A percentile compares a stretch with the other conserved stretches of the same genome.
phyloP scores from a whole-genome alignment of 2,329 filamentous ascomycete genomes.

The Teratosphaeria nubilosa region DNA sequence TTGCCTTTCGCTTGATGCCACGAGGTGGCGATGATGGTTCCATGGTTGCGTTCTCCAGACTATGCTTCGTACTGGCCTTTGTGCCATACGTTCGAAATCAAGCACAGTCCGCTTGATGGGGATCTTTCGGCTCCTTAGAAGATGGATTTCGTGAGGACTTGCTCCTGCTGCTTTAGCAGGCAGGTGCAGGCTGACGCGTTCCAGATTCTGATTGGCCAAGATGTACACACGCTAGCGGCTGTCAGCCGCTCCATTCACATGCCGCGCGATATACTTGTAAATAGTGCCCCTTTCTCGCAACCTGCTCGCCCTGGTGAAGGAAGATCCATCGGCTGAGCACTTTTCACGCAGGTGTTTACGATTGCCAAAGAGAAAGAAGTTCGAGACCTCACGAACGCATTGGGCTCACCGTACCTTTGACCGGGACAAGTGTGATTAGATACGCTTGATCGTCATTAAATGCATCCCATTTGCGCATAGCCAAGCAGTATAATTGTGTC shows the following conservation, averaged over 20 bases:
- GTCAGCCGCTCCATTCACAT: neutral
- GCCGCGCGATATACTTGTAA: neutral
- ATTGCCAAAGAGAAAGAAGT: too few species aligned
- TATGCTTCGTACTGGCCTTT: too few species aligned
- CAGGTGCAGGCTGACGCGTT: neutral
- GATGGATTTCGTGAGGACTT: neutral
- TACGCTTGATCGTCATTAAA: too few species aligned
- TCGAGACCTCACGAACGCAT: too few species aligned
- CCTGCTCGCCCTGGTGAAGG: neutral
- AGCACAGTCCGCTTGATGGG: too few species aligned
- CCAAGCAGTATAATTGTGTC: too few species aligned
- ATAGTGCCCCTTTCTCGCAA: neutral
- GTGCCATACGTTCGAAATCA: too few species aligned
- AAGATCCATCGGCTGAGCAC: neutral
- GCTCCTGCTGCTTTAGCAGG: neutral
- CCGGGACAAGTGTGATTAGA: too few species aligned
- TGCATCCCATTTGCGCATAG: too few species aligned
- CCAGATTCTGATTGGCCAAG: neutral
- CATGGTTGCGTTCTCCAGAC: neutral
- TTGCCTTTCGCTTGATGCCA: slow-evolving; percentile 26
- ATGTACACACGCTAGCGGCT: neutral
- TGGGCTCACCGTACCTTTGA: too few species aligned
- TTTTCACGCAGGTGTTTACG: too few species aligned
- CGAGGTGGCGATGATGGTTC: slow-evolving; percentile 15
- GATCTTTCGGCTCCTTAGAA: neutral